phyloP scores from a whole-genome alignment of 2,329 filamentous ascomycete genomes.

The Pseudogymnoascus sp. region DNA sequence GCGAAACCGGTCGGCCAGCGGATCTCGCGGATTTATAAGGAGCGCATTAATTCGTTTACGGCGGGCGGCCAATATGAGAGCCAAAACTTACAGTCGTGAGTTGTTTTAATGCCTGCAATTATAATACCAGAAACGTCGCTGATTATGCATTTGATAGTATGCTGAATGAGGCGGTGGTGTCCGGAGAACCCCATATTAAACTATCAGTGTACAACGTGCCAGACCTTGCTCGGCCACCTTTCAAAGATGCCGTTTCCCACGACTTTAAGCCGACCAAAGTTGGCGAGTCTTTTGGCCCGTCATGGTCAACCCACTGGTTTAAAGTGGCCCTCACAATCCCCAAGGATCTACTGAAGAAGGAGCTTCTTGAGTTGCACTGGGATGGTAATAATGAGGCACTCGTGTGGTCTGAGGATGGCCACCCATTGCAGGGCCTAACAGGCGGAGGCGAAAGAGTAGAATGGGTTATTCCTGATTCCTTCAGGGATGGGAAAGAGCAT shows the following conservation, averaged over 20 bases:
- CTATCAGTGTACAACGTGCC: conserved; percentile 82
- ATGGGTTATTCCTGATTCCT: conserved; percentile 78
- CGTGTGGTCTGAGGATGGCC: conserved; percentile 85
- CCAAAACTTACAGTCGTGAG: conserved; percentile 64
- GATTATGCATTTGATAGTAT: conserved; percentile 40
- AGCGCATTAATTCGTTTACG: conserved; percentile 75
- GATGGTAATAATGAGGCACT: conserved; percentile 91
- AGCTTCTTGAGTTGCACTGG: conserved; percentile 92
- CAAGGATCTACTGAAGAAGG: conserved; percentile 59
- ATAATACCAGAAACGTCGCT: conserved; percentile 7
- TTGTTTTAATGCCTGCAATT: conserved; percentile 19
- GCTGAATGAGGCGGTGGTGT: conserved; percentile 57
- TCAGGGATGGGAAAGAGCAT: conserved; percentile 78
- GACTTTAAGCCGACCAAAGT: conserved; percentile 66
- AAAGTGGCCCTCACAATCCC: conserved; percentile 73
- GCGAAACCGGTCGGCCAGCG: conserved; percentile 57
- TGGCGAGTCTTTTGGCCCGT: conserved; percentile 78
- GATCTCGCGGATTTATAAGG: conserved; percentile 77
- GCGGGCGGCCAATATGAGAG: conserved; percentile 67
- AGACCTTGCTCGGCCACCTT: conserved; percentile 68
- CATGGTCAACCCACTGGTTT: conserved; percentile 98
- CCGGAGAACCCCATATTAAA: conserved; percentile 68
- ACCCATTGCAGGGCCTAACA: conserved; percentile 82
- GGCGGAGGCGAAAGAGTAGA: conserved; percentile 81
- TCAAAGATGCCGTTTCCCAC: conserved; percentile 71